These are phyloP conservation scores for Amoebophrya sp. DNA, from an alignment of 169 alveolate species.

Conservation along the genomic window DNA sequence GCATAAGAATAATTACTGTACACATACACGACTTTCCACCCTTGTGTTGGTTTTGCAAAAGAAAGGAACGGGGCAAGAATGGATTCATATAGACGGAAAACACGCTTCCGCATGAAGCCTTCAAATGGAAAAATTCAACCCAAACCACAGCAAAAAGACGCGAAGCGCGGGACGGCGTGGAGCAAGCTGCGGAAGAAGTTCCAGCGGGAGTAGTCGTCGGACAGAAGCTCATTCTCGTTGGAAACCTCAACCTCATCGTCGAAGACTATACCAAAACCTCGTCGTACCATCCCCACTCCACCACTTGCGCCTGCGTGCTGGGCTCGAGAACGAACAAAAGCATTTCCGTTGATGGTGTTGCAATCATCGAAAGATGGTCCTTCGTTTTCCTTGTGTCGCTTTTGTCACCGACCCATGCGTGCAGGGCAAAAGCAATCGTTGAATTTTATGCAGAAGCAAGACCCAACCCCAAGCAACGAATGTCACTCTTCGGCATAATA, in stretches of 20 bases:
- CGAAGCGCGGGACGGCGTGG: slow-evolving; percentile 1
- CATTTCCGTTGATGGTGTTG: background rate
- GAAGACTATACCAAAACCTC: background rate
- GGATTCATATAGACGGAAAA: no score
- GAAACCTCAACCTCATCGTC: background rate
- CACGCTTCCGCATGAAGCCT: no score
- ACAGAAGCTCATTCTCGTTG: background rate
- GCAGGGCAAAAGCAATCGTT: background rate
- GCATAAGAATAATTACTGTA: no score
- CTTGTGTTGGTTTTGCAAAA: no score
- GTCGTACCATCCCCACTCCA: background rate
- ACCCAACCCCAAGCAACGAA: background rate
- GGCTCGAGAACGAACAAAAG: background rate
- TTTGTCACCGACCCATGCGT: background rate
- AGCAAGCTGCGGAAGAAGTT: slow-evolving; percentile 1
- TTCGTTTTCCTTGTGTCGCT: background rate
- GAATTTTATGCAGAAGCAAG: background rate
- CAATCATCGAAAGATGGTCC: background rate
- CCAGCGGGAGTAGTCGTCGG: background rate
- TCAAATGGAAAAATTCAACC: background rate
- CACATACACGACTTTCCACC: no score
- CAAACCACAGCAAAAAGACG: background rate
- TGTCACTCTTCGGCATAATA: background rate
- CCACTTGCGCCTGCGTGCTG: background rate
- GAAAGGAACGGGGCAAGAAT: no score